Base-by-base conservation (phyloP, 164 flowering plant genomes). In the Kingdonia uniflora region DNA sequence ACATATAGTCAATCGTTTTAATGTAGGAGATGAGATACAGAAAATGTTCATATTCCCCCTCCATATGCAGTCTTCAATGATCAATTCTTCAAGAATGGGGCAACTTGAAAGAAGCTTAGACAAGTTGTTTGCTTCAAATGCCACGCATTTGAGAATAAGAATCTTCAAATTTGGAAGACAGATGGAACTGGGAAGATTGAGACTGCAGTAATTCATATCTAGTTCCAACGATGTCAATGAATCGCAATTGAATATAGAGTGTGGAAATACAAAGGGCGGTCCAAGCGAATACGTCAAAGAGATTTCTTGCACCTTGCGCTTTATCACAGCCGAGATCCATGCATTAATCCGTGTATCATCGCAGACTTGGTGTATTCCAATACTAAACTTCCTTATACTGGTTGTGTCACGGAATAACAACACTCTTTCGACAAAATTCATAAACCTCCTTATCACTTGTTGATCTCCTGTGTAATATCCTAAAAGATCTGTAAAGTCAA, bases 81-180 rank as follows among this genome's bases (percentile, higher is more conserved):
- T 24, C 7, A 64, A 6, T 39, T 47, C 26, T 49, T 64, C 57
- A 19, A 64, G 67, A 26, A 52, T 14, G 2, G 62, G 67, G 47
- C 67, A 57, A 14, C 23, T 45, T 14, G 23, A 42, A 13, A 64
- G 53, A 19, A 56, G 35, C 25, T 52, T 48, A 11, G 46, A 25
- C 40, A 53, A 52, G 23, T 48, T 21, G 37, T 64, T 56, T 17
- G 57, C 58, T 13, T 16, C 13, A 52, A 64, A 52, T 39, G 35
- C 38, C 20, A 58, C 19, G 1, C 42, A 52, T 35, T 10, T 41
- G 38, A 64, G 54, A 4, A 41, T 57, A 25, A 64, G 54, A 14
- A 26, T 52, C 25, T 58, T 64, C 25, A 64, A 58, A 52, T 22
- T 45, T n/a, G 62, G 61, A 40, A 64, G 42, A 40, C 23, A 20